Percentiles rank a stretch among this genome's conserved stretches.
Evolutionary conservation across 2,329 filamentous ascomycete species (phyloP).

Genomic region (Ascochyta lentis): DNA sequence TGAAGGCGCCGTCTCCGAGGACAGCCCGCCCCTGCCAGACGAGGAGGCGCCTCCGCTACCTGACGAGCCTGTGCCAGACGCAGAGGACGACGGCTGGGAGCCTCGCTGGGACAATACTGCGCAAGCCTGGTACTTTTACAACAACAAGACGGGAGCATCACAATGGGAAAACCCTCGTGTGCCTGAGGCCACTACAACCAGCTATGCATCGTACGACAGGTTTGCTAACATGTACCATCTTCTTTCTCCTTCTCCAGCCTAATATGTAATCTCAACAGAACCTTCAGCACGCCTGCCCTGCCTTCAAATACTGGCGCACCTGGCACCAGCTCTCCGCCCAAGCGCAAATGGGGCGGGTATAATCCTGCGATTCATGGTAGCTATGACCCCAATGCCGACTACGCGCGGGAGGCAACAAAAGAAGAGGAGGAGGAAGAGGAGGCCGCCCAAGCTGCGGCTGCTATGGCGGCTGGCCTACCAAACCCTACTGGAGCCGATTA

Average conservation of each 20-base stretch:
- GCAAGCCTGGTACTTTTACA: slow-evolving; percentile 82
- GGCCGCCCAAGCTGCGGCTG: slow-evolving; percentile 33
- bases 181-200: slow-evolving; percentile 52
- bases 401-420: slow-evolving; percentile 65
- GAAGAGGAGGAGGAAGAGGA: slow-evolving; percentile 46
- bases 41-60: slow-evolving; percentile 53
- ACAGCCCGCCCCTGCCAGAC: slow-evolving; percentile 35
- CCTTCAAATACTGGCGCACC: slow-evolving; percentile 41
- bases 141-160: slow-evolving; percentile 73
- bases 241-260: slow-evolving; percentile 37
- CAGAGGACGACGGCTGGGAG: slow-evolving; percentile 76
- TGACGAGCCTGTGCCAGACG: slow-evolving; percentile 54
- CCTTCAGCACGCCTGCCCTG: slow-evolving; percentile 35
- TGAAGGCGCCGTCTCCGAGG: slow-evolving; percentile 16
- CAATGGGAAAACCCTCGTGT: slow-evolving; percentile 91
- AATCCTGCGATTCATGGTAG: slow-evolving; percentile 95
- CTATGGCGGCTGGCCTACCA: slow-evolving; percentile 33
- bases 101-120: slow-evolving; percentile 74
- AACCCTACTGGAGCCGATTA: slow-evolving; percentile 57
- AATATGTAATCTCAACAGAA: slow-evolving; percentile 38
- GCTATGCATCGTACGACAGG: slow-evolving; percentile 44
- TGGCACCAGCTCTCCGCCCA: slow-evolving; percentile 41
- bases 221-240: slow-evolving; percentile 44
- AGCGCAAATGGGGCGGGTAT: slow-evolving; percentile 73
- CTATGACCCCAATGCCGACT: slow-evolving; percentile 96